Conservation (phyloP, 1,284 basidiomycete genomes). For the Melampsora americana region DNA sequence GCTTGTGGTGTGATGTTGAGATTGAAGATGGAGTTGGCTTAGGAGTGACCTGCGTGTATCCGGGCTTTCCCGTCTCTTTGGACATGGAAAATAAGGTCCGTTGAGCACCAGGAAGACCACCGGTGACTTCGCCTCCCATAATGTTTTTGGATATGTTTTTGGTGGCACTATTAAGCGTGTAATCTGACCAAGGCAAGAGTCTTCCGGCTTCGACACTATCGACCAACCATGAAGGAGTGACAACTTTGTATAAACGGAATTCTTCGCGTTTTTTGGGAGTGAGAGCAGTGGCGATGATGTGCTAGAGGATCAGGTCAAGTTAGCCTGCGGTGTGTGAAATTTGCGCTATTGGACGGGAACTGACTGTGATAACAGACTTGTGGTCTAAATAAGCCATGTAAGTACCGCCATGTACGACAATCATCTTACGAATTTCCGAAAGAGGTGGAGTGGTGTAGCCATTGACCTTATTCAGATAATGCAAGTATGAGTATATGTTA, state of each 20-base stretch:
- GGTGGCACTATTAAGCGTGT: conserved; percentile 51
- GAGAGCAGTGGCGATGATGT: conserved; percentile 82
- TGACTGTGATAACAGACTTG: conserved; percentile 68
- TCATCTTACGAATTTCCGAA: conserved; percentile 74
- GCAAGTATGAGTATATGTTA: neutral
- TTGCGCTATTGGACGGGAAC: neutral
- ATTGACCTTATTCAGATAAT: conserved; percentile 65
- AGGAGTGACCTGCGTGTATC: neutral
- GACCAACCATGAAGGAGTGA: conserved; percentile 78
- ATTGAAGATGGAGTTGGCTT: neutral
- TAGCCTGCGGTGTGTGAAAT: conserved; percentile 34
- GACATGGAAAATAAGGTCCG: conserved; percentile 16
- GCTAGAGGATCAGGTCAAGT: conserved; percentile 61
- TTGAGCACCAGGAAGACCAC: conserved; percentile 23
- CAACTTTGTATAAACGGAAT: conserved; percentile 83
- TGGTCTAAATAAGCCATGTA: conserved; percentile 79
- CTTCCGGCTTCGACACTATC: conserved; percentile 66
- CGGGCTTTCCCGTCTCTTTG: neutral
- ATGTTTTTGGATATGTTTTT: neutral
- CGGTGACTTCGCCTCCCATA: conserved; percentile 28
- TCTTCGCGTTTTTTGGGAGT: conserved; percentile 84
- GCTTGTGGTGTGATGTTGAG: neutral
- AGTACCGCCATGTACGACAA: conserved; percentile 76
- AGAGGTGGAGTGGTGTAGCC: conserved; percentile 84
- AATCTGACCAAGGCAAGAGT: conserved; percentile 74